Base-by-base conservation (phyloP, 495 filamentous ascomycete genomes). In the Ascobolus immersus region DNA sequence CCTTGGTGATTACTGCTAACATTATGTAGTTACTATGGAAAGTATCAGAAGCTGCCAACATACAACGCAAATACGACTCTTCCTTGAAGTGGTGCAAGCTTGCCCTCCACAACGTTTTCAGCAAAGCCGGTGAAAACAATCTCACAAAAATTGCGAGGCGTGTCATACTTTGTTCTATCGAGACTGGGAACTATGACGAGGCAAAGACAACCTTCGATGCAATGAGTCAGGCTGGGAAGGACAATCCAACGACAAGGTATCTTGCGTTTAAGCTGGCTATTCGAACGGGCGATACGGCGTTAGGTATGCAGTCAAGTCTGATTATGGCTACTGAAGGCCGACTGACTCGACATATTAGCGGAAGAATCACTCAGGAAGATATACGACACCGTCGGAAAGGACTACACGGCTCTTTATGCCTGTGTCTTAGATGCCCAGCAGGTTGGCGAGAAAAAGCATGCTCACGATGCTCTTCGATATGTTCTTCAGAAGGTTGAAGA, bases 21-120 rank as follows among this genome's bases (percentile, higher is more conserved):
- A n/a, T n/a, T n/a, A n/a, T n/a, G n/a, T n/a, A n/a, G n/a, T 53
- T 86, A 8, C 54, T 89, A 17, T 86, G 77, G 75, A 90, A 78
- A 49, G 57, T 59, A 27, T 54, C 77, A 18, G 73, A 79, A 22
- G 50, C 55, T 3, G 55, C 56, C 17, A 65, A 64, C 38, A 55
- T 45, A 7, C 56, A 64, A 23, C 53, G 57, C 1, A 53, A 65
- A 18, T 63, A 61, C 35, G 58, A 62, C 10, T 35, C 55, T 19
- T 61, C 73, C 2, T 62, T 73, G 41, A 51, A 52, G 35, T 92
- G 79, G 82, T 86, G 77, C 45, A 55, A 44, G n/a, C 50, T 86
- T 12, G 66, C 68, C n/a, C 52, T 71, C 26, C 71, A 79, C 37
- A 39, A 48, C 14, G 41, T 75, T 11, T 77, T 90, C 39, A 46